Base-by-base conservation (phyloP, 495 filamentous ascomycete species). In the Neurospora sp. region DNA sequence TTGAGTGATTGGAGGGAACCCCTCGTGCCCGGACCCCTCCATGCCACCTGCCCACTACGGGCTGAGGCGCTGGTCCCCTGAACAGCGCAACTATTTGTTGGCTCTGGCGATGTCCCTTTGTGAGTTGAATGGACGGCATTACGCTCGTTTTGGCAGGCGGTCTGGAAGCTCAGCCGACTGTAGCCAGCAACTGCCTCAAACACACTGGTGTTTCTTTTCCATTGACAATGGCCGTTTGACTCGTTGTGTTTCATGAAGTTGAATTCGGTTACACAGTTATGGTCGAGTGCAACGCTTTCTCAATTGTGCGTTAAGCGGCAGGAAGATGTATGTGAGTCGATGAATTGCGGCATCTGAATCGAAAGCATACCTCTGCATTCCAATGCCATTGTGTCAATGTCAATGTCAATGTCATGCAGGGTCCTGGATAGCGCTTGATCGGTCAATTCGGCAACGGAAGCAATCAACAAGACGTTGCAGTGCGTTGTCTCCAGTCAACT, bases 61-160 rank as follows among this genome's bases (percentile, higher is more conserved):
- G 8, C 31, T 40, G 71, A 42, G 70, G 37, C 14, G 37, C 31
- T 53, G 27, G 53, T 35, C 53, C 27, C 27, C 53, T 61, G 27
- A 35, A 61, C 27, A 35, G 53, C 12, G 12, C 53, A 18, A 61
- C 53, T n/a, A 61, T 18, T 61, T 27, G 53, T 35, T 61, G 53
- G 22, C 22, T 61, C 27, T 61, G 12, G 14, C 27, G 53, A 35
- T 61, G 53, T 35, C 12, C 14, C 53, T 61, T 31, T 16, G 20
- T 8, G 53, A 65, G 27, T 35, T 18, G 53, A 65, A 65, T 18
- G 3, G 14, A 65, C 14, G 6, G 53, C 35, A 38, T 72, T 69
- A 39, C 69, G 48, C 71, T 69, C 22, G 37, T 71, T 75, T 73
- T 1, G 71, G 74, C 71, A 75, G 74, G 74, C 74, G 71, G 74